phyloP scores from a whole-genome alignment of 805 yeast genomes.

The Candida silvicultrix region DNA sequence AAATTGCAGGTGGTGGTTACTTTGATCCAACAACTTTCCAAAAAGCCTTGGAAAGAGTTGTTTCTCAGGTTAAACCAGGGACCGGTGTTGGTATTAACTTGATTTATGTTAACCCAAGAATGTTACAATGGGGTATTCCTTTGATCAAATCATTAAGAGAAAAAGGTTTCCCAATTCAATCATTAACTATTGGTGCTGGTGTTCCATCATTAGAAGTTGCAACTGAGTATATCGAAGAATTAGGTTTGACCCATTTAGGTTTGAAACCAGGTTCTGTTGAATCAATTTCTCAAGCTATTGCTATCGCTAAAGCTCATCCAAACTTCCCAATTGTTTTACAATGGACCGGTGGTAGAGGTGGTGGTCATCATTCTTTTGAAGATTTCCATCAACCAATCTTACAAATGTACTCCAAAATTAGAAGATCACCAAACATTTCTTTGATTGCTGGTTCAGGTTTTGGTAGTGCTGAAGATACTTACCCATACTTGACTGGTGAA shows the following conservation, averaged over 20 bases:
- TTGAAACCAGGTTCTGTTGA: conserved; percentile 98
- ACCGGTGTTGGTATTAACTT: conserved; percentile 87
- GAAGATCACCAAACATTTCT: conserved; percentile 85
- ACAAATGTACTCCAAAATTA: conserved; percentile 91
- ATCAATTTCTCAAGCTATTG: conserved; percentile 77
- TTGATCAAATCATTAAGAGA: conserved; percentile 83
- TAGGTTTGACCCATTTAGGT: conserved; percentile 90
- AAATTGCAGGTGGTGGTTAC: conserved; percentile 99
- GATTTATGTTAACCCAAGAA: conserved; percentile 93
- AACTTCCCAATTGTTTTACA: conserved; percentile 93
- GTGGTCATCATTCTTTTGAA: conserved; percentile 99
- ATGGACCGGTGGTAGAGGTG: conserved; percentile 99
- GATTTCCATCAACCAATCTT: conserved; percentile 97
- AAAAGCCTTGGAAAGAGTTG: conserved; percentile 68
- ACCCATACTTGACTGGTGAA: conserved; percentile 94
- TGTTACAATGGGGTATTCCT: conserved; percentile 99
- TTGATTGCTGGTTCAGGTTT: conserved; percentile 98
- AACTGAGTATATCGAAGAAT: conserved; percentile 86
- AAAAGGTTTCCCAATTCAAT: conserved; percentile 92
- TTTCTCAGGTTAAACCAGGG: conserved; percentile 69
- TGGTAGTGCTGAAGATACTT: conserved; percentile 94
- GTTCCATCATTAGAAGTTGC: conserved; percentile 98
- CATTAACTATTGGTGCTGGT: conserved; percentile 98
- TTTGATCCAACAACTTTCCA: conserved; percentile 69
- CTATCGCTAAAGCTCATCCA: conserved; percentile 95